Base-by-base conservation (phyloP, 2,329 filamentous ascomycete species). In the Magnaporthiopsis poae region DNA sequence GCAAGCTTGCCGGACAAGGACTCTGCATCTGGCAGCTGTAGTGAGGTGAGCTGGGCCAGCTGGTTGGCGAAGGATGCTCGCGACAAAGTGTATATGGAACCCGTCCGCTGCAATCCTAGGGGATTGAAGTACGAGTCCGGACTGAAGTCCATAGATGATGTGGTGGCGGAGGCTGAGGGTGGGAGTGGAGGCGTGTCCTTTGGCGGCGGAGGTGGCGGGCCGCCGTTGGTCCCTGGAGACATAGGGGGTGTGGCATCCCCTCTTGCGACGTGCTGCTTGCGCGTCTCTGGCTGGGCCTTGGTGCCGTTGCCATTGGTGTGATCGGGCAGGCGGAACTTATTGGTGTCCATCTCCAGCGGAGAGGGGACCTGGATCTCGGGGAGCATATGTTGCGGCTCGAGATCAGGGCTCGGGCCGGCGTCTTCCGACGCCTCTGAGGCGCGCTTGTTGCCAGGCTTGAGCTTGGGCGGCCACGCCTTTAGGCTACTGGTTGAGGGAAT, bases 1-100 rank as follows among this genome's bases (percentile, higher is more conserved):
- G 88, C 86, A 63, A 99, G 92, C 73, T 89, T 91, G 69, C 88
- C 90, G 35, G 92, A 91, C 29, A 99, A 82, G 0, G 91, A 89
- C 61, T 89, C 88, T 65, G 94, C 91, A 75, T 96, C 90, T 1
- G 95, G 95, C 2, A 98, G 84, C 72, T 92, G 89, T 67, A 98
- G 88, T 25, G 92, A 92, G 0, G 93, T 98, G 69, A 99, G 82
- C 75, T 97, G 92, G 63, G 91, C 91, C 65, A 98, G 86, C 77
- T 98, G 95, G 72, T 91, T 96, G 69, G 92, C 91, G 76, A 99
- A 96, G 8, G 94, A 97, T 46, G 90, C 90, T 61, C 94, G 87
- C 2, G 92, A 96, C 67, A 99, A 85, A 1, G 95, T 96, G 77
- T 96, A 97, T 71, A 98, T 92, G 52, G 94, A 98, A 60, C 90